Evolutionary conservation across 2,329 filamentous ascomycete species (phyloP).

Genomic region (Gliomastix tumulicola): DNA sequence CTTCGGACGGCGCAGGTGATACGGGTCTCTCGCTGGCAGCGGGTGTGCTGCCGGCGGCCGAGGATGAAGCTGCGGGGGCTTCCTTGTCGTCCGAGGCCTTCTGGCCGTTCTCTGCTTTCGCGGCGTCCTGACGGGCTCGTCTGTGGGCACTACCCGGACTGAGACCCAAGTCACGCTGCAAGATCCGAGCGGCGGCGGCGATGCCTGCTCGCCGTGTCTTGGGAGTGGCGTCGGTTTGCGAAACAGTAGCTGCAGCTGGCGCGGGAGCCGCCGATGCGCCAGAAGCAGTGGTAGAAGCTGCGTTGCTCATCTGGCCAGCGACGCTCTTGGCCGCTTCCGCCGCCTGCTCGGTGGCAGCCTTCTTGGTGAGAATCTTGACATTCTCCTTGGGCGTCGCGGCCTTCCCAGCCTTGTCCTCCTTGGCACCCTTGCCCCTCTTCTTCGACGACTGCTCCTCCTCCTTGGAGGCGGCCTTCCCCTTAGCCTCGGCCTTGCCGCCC

Average conservation of each 20-base stretch:
- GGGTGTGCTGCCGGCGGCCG: constrained; percentile 4
- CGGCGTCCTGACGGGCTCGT: constrained; percentile 50
- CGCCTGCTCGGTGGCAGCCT: constrained; percentile 41
- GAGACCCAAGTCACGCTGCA: constrained; percentile 60
- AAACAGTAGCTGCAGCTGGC: constrained; percentile 54
- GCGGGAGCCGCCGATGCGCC: constrained; percentile 56
- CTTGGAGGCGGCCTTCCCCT: constrained; percentile 33
- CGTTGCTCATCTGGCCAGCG: constrained; percentile 22
- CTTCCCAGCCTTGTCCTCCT: constrained; percentile 46
- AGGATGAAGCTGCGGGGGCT: constrained; percentile 5
- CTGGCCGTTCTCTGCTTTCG: constrained; percentile 42
- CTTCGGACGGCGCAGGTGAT: constrained; percentile 10
- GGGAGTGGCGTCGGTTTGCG: constrained; percentile 51
- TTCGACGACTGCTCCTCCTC: constrained; percentile 45
- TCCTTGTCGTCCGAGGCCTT: neutral
- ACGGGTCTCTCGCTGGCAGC: constrained; percentile 11
- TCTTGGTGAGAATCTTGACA: constrained; percentile 58
- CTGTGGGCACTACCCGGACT: constrained; percentile 57
- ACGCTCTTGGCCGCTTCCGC: constrained; percentile 37
- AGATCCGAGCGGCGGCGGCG: constrained; percentile 54
- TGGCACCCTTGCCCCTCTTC: constrained; percentile 59
- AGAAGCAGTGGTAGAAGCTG: constrained; percentile 25
- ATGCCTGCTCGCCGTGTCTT: constrained; percentile 56
- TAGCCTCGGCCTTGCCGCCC: constrained; percentile 49
- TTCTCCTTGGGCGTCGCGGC: constrained; percentile 43